Conservation (phyloP, 129 eudicot genomes). For the Saussurea involucrata region DNA sequence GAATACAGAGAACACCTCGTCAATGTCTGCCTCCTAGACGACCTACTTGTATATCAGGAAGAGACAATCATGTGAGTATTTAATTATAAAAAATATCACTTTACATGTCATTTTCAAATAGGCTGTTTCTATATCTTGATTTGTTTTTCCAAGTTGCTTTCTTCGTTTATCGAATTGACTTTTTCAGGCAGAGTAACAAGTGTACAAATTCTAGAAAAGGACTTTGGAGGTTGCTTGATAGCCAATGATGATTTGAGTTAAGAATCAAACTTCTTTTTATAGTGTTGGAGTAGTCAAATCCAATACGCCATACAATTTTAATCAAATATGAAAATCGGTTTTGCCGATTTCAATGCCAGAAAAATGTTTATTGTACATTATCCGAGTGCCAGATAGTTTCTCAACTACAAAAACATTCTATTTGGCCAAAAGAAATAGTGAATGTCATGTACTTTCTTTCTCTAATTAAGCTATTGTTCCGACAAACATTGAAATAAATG, state of each 20-base stretch:
- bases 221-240: constrained; percentile 9
- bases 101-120: not conserved
- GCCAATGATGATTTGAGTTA: constrained; percentile 15
- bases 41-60: constrained; percentile 72
- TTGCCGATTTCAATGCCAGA: not conserved
- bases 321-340: constrained; percentile 1
- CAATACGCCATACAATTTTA: constrained; percentile 6
- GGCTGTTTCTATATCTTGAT: not conserved
- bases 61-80: constrained; percentile 33
- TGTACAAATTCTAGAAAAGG: constrained; percentile 9
- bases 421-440: not conserved
- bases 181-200: constrained; percentile 31
- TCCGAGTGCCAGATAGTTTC: not conserved
- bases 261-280: not conserved
- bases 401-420: not conserved
- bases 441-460: not conserved
- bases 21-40: constrained; percentile 83
- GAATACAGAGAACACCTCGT: constrained; percentile 73
- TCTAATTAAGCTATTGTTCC: not conserved
- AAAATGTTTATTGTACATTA: not conserved
- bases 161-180: not conserved
- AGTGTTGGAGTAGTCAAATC: constrained; percentile 17
- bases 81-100: not conserved
- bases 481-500: not conserved
- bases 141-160: not conserved